Evolutionary conservation across 164 flowering plant species (phyloP).

Genomic region (Chloranthus sessilifolius): DNA sequence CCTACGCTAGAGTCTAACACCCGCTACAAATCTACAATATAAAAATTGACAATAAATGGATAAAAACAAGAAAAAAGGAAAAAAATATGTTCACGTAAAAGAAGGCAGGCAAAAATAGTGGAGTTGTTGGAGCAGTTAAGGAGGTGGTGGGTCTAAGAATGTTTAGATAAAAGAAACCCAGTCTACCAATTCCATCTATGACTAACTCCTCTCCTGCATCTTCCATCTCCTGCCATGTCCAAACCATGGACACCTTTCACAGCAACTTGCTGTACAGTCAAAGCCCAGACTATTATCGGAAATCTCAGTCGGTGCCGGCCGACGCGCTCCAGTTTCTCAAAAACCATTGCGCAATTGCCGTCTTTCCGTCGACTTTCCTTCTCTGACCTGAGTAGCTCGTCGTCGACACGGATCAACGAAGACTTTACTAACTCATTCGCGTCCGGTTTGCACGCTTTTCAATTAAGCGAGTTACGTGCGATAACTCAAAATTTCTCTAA

Average conservation of each 20-base stretch:
- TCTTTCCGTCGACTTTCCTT: conserved; percentile 70
- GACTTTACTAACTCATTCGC: conserved; percentile 73
- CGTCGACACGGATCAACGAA: conserved; percentile 62
- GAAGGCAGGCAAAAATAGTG: conserved; percentile 34
- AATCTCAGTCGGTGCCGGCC: conserved; percentile 62
- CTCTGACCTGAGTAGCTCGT: conserved; percentile 68
- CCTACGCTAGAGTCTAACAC: too few species aligned
- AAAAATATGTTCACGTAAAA: too few species aligned
- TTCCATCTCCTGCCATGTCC: conserved; percentile 17
- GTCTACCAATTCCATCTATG: background rate
- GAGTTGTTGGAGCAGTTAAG: conserved; percentile 88
- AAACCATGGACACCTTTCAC: conserved; percentile 79
- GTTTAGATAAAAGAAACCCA: conserved; percentile 10
- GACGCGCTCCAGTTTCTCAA: conserved; percentile 51
- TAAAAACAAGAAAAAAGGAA: too few species aligned
- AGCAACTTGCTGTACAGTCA: conserved; percentile 63
- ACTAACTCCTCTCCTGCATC: background rate
- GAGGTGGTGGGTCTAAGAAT: conserved; percentile 26
- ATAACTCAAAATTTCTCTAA: conserved; percentile 82
- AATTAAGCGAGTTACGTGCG: conserved; percentile 60
- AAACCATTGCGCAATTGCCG: conserved; percentile 52
- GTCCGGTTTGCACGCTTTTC: conserved; percentile 65
- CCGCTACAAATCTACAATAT: too few species aligned
- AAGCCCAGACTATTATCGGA: conserved; percentile 47
- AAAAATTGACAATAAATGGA: too few species aligned